Percentiles rank a stretch among this genome's conserved stretches.
Conservation (phyloP, 257 asterid genomes). For the Solanum lycopersicoides region DNA sequence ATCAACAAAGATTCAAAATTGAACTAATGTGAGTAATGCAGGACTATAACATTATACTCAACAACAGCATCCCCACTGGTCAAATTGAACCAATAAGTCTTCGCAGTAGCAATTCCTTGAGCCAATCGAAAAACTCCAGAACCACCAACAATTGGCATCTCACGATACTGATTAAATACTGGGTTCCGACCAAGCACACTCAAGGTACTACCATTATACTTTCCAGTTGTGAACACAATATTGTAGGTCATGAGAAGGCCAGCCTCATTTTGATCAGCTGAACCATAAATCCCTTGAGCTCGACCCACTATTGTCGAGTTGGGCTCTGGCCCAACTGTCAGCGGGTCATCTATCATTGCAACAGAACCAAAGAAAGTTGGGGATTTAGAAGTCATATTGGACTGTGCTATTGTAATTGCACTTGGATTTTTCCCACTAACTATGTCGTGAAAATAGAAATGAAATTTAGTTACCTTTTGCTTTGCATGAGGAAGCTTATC, state of each 20-base stretch:
- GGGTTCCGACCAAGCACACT: conserved; percentile 23
- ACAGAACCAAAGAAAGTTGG: conserved; percentile 16
- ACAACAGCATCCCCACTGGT: conserved; percentile 14
- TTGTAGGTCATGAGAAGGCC: conserved; percentile 18
- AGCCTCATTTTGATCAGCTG: conserved; percentile 10
- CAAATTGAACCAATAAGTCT: background rate
- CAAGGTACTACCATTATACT: conserved; percentile 35
- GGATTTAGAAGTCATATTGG: conserved; percentile 10
- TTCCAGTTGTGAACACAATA: conserved; percentile 16
- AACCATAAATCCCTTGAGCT: conserved; percentile 26
- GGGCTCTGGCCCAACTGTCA: conserved; percentile 9
- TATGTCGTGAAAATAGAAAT: conserved; percentile 31
- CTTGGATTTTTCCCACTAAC: conserved; percentile 11
- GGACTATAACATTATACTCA: conserved; percentile 10
- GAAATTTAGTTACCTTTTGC: conserved; percentile 15
- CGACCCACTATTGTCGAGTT: conserved; percentile 30
- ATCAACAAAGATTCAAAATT: background rate
- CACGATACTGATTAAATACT: conserved; percentile 6
- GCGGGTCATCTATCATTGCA: conserved; percentile 16
- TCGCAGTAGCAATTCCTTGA: conserved; percentile 17
- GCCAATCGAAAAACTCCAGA: conserved; percentile 38
- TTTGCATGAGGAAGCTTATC: conserved; percentile 4
- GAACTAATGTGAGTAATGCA: background rate
- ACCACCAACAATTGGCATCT: conserved; percentile 35
- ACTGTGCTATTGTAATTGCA: conserved; percentile 3